Evolutionary conservation across 2,329 filamentous ascomycete species (phyloP).

Genomic region (Furcasterigmium sp.): DNA sequence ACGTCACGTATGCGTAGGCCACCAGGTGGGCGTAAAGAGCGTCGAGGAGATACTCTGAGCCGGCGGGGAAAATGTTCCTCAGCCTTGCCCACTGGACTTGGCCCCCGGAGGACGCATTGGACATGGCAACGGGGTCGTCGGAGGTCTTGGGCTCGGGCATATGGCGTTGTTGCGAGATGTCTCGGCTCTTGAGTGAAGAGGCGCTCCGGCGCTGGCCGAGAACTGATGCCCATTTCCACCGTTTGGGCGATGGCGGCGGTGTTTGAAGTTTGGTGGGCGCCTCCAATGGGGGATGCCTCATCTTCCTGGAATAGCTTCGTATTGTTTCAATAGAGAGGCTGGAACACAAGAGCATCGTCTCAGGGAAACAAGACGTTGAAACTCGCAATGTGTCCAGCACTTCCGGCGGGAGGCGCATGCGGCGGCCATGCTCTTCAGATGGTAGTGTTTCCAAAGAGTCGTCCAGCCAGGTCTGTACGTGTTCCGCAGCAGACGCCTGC

Average conservation of each 20-base stretch:
- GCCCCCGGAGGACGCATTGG: constrained; percentile 6
- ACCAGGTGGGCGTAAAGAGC: constrained; percentile 55
- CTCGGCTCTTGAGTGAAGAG: constrained; percentile 3
- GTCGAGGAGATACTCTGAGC: constrained; percentile 51
- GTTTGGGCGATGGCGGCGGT: constrained; percentile 10
- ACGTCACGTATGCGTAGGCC: constrained; percentile 52
- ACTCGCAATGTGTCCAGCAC: constrained; percentile 49
- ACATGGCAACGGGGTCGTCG: constrained; percentile 5
- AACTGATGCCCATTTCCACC: constrained; percentile 10
- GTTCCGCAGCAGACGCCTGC: constrained; percentile 4
- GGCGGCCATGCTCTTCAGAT: constrained; percentile 6
- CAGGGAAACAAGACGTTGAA: constrained; percentile 51
- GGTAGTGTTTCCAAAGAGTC: constrained; percentile 9
- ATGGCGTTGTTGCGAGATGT: background rate
- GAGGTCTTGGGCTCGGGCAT: constrained; percentile 4
- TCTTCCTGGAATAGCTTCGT: constrained; percentile 47
- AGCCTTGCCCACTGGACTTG: constrained; percentile 36
- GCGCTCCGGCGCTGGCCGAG: constrained; percentile 9
- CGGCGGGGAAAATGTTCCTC: constrained; percentile 46
- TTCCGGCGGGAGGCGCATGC: constrained; percentile 44
- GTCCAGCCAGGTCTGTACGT: constrained; percentile 13
- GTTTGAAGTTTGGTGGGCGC: constrained; percentile 1
- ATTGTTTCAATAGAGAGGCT: constrained; percentile 54
- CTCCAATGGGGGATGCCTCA: constrained; percentile 30
- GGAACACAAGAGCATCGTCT: constrained; percentile 51